Percentiles rank a stretch among this genome's conserved stretches.
Evolutionary conservation across 1,139 yeast genomes (phyloP).

Genomic region (Hyphopichia pseudoburtonii): DNA sequence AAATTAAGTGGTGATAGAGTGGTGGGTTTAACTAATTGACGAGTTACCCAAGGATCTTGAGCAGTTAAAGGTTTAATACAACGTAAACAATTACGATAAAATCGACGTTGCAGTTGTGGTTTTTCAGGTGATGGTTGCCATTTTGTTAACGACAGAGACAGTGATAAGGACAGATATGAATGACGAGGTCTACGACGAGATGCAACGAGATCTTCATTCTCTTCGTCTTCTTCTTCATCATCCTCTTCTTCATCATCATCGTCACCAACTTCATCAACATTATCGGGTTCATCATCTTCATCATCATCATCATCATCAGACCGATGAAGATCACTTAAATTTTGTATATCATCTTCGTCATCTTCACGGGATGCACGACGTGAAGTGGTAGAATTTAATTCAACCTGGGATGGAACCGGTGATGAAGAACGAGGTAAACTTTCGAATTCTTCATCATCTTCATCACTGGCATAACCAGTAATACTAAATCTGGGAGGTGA

Average conservation of each 20-base stretch:
- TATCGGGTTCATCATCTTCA: conserved; percentile 12
- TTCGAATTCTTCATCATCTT: conserved; percentile 8
- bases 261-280: conserved; percentile 14
- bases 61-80: conserved; percentile 56
- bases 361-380: conserved; percentile 17
- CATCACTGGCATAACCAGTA: conserved; percentile 5
- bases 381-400: conserved; percentile 4
- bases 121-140: conserved; percentile 49
- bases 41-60: conserved; percentile 57
- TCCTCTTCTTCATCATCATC: conserved; percentile 7
- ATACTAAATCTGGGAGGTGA: conserved; percentile 14
- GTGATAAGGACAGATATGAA: not conserved
- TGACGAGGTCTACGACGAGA: not conserved
- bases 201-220: not conserved
- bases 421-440: not conserved
- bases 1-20: conserved; percentile 31
- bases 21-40: conserved; percentile 45
- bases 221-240: conserved; percentile 10
- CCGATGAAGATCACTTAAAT: conserved; percentile 33
- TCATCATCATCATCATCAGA: conserved; percentile 38
- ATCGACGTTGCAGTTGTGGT: conserved; percentile 40
- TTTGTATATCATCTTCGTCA: conserved; percentile 29
- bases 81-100: conserved; percentile 53
- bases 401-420: not conserved
- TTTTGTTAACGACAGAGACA: conserved; percentile 22